These are phyloP conservation scores for Debaryomyces maramus DNA, from an alignment of 805 yeast genomes.

Conservation along the genomic window DNA sequence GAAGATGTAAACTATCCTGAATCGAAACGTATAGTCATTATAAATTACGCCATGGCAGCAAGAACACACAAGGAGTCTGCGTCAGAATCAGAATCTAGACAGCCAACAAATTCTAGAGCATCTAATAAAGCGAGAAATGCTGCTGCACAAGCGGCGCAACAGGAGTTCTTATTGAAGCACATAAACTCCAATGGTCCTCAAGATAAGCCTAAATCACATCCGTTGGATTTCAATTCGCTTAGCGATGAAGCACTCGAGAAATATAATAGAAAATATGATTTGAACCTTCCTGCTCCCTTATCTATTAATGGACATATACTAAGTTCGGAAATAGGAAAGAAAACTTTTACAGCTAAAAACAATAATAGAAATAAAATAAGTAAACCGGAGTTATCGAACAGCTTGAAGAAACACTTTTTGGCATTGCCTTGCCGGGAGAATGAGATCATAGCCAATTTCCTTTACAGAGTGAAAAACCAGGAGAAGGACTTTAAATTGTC, in stretches of 20 bases:
- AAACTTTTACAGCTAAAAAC: constrained; percentile 43
- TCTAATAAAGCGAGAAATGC: constrained; percentile 61
- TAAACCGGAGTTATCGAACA: constrained; percentile 59
- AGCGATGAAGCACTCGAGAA: constrained; percentile 64
- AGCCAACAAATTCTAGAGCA: constrained; percentile 32
- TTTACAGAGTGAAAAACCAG: constrained; percentile 81
- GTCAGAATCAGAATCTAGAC: constrained; percentile 37
- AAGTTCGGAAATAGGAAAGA: constrained; percentile 70
- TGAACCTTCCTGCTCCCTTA: constrained; percentile 58
- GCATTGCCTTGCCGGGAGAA: constrained; percentile 65
- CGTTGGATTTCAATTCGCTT: constrained; percentile 68
- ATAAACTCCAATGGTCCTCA: constrained; percentile 74
- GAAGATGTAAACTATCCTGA: no score
- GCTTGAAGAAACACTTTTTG: constrained; percentile 68
- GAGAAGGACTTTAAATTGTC: constrained; percentile 42
- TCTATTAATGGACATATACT: constrained; percentile 70
- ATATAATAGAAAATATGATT: constrained; percentile 61
- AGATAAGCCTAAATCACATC: constrained; percentile 50
- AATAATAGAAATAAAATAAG: constrained; percentile 43
- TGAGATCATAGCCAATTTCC: constrained; percentile 83
- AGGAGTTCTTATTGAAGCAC: constrained; percentile 64
- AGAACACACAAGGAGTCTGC: constrained; percentile 32
- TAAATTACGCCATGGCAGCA: constrained; percentile 12
- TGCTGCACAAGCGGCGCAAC: constrained; percentile 67
- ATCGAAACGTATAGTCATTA: no score